Percentiles rank a stretch among this genome's conserved stretches.
phyloP scores from a whole-genome alignment of 164 flowering plant species.

The Amborella trichopoda region DNA sequence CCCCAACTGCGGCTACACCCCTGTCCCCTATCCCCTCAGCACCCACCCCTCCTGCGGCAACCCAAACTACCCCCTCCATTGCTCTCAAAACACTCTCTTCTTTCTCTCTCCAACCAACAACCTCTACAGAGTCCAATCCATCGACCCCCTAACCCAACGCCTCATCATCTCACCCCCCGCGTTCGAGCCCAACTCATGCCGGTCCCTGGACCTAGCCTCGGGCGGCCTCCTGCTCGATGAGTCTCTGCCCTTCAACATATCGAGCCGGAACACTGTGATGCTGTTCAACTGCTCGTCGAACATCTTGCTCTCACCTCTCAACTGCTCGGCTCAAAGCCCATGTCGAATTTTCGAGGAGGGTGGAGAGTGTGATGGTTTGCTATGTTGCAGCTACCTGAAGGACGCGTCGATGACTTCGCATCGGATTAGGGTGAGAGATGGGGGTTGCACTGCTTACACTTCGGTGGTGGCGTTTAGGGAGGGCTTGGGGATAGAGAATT shows the following conservation, averaged over 20 bases:
- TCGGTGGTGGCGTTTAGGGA: too few species aligned
- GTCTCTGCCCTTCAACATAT: slow-evolving; percentile 46
- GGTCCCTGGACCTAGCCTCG: slow-evolving; percentile 14
- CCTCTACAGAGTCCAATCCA: slow-evolving; percentile 24
- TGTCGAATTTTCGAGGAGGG: slow-evolving; percentile 14
- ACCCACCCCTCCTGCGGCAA: slow-evolving; percentile 32
- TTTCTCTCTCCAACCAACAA: slow-evolving; percentile 22
- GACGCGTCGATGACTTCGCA: slow-evolving; percentile 41
- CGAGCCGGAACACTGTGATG: slow-evolving; percentile 39
- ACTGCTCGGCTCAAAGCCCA: slow-evolving; percentile 23
- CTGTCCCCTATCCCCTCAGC: slow-evolving; percentile 40
- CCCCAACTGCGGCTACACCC: slow-evolving; percentile 19
- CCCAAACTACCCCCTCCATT: slow-evolving; percentile 24
- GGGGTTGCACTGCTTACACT: slow-evolving; percentile 40
- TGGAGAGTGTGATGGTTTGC: too few species aligned
- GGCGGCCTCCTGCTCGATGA: slow-evolving; percentile 38
- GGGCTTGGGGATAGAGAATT: too few species aligned
- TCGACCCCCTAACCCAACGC: slow-evolving; percentile 17
- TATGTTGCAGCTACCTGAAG: slow-evolving; percentile 38
- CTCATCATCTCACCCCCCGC: slow-evolving; percentile 19
- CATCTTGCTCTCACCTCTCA: slow-evolving; percentile 12
- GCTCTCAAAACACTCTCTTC: slow-evolving; percentile 12
- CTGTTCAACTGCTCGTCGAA: slow-evolving; percentile 39
- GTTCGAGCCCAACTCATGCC: slow-evolving; percentile 13
- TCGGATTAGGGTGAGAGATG: slow-evolving; percentile 20